Evolutionary conservation across 495 filamentous ascomycete species (phyloP).

Genomic region (Talaromyces wortmannii): DNA sequence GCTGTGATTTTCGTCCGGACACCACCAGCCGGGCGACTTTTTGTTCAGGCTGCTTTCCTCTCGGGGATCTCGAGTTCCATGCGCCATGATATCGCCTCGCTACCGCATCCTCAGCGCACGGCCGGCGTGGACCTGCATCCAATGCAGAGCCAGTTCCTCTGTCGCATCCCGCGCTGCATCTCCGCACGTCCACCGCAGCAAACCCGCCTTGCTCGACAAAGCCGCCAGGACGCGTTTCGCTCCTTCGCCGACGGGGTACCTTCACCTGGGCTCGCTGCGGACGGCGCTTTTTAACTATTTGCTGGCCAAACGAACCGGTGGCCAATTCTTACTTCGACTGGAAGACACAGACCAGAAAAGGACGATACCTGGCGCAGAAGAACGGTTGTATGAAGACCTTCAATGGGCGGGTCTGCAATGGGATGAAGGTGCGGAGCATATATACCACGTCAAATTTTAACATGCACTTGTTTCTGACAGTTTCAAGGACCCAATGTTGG

Average conservation of each 20-base stretch:
- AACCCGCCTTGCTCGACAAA: constrained; percentile 43
- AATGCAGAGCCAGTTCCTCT: constrained; percentile 30
- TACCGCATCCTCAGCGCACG: constrained; percentile 20
- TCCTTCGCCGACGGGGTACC: constrained; percentile 87
- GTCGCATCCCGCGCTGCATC: constrained; percentile 10
- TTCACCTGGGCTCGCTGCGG: constrained; percentile 85
- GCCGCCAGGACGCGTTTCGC: constrained; percentile 92
- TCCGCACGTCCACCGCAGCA: constrained; percentile 12
- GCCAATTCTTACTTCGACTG: constrained; percentile 87
- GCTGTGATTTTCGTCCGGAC: neutral
- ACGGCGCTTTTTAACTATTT: constrained; percentile 93
- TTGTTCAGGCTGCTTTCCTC: neutral
- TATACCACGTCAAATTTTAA: neutral
- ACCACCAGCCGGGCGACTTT: neutral
- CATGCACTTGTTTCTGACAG: neutral
- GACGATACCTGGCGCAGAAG: constrained; percentile 70
- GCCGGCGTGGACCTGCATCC: constrained; percentile 33
- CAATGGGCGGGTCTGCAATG: constrained; percentile 85
- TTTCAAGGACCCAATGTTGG: constrained; percentile 65
- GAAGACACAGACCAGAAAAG: constrained; percentile 96
- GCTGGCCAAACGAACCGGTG: constrained; percentile 76
- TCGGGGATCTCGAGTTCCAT: neutral
- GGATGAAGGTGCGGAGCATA: constrained; percentile 68
- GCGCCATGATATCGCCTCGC: constrained; percentile 18
- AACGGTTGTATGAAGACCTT: constrained; percentile 68